Evolutionary conservation across 202 grass and related monocot species (phyloP), one percentile per base, ranked within the genome.

Genomic region (Thinopyrum obtusiflorum): DNA sequence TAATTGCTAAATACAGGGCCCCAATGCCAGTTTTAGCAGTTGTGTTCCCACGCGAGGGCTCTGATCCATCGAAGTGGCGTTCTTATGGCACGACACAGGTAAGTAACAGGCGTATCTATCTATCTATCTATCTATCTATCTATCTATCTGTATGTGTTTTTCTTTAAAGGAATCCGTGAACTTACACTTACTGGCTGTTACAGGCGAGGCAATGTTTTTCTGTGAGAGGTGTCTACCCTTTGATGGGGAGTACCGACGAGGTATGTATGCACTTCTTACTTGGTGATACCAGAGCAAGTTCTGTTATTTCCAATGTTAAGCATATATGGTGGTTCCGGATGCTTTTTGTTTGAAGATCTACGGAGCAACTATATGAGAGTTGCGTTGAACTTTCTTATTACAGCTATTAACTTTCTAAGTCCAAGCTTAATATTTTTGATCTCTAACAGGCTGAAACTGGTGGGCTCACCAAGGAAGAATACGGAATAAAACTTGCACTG

Each of bases 191-290:
- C 60, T 21, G 6, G 65, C 7, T 57, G 21, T 49, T 73, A 60
- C 88, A 98, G 96, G 96, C 93, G 33, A 96, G 96, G 90, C 93
- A 98, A 86, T 92, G 84, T 76, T 93, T 96, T 71, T 68, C 96
- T 63, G 78, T 94, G 46, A 94, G 96, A 86, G 93, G 93, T 11
- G 84, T 89, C 65, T 98, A 98, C 83, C 96, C 91, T 81, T 92
- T 98, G 69, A 88, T 93, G 84, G 90, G 90, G 14, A 92, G 86
- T 83, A 93, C 90, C 73, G 87, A 85, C 23, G 72, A 88, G 84
- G 96, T 98, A 88, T 87, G 71, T 73, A 31, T 61, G 28, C 2
- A 64, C 4, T 44, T 77, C 4, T 68, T 64, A 66, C 68, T 76
- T 20, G 42, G 7, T 75, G 21, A 42, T 69, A 69, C 21, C 51